These are phyloP conservation scores for Malassezia furfur DNA, from an alignment of 1,284 basidiomycete genomes.

Conservation along the genomic window DNA sequence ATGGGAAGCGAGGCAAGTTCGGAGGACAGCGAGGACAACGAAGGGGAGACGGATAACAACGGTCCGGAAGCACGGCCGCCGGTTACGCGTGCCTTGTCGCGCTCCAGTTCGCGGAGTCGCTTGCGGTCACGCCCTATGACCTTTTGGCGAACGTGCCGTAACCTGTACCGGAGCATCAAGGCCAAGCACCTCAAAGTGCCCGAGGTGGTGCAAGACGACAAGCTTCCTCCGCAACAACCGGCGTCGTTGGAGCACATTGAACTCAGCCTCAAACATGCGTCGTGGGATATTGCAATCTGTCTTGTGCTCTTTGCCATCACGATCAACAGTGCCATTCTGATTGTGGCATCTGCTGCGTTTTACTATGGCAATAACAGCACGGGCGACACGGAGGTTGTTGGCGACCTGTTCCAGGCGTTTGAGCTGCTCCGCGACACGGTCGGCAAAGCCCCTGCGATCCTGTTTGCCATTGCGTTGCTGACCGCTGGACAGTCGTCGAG, in stretches of 20 bases:
- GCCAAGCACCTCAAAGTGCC: conserved; percentile 7
- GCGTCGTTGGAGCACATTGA: conserved; percentile 23
- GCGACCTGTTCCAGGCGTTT: conserved; percentile 38
- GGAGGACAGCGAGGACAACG: not conserved
- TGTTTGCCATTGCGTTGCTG: conserved; percentile 43
- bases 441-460: conserved; percentile 28
- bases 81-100: not conserved
- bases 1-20: not conserved
- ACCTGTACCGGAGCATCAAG: conserved; percentile 1
- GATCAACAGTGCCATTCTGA: conserved; percentile 68
- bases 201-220: conserved; percentile 1
- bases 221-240: not conserved
- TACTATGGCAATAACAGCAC: conserved; percentile 26
- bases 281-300: conserved; percentile 45
- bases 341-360: conserved; percentile 53
- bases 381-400: conserved; percentile 27
- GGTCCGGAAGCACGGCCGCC: not conserved
- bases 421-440: conserved; percentile 27
- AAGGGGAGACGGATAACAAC: not conserved
- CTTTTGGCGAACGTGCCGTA: not conserved
- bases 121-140: not conserved
- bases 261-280: conserved; percentile 39
- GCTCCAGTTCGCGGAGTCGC: not conserved
- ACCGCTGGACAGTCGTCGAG: conserved; percentile 83
- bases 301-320: conserved; percentile 53